Conservation (phyloP, 192 early-diverging fungal genomes). For the Lobosporangium transversale region DNA sequence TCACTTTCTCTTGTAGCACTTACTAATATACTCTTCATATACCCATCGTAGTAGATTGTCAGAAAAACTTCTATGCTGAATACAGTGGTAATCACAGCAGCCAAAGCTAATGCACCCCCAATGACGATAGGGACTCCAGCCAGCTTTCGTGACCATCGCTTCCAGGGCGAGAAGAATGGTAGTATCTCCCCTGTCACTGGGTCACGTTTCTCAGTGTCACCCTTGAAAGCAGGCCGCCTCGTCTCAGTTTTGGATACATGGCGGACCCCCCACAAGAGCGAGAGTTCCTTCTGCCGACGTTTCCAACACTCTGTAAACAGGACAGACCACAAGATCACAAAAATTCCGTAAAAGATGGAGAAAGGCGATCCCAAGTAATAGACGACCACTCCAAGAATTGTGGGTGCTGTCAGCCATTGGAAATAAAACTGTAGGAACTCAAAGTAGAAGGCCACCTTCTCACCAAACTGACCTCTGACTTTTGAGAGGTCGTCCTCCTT, state of each 20-base stretch:
- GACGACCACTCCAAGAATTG: conserved; percentile 70
- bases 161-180: conserved; percentile 77
- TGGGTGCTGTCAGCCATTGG: conserved; percentile 74
- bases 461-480: conserved; percentile 87
- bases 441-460: conserved; percentile 93
- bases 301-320: conserved; percentile 87
- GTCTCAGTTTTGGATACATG: conserved; percentile 67
- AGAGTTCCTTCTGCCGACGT: conserved; percentile 75
- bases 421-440: conserved; percentile 93
- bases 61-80: conserved; percentile 81
- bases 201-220: conserved; percentile 67
- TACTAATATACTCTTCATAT: conserved; percentile 67
- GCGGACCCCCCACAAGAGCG: conserved; percentile 80
- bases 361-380: conserved; percentile 65
- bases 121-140: conserved; percentile 66
- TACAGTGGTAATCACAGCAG: conserved; percentile 72
- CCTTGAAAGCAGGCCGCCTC: conserved; percentile 75
- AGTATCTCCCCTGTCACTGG: conserved; percentile 76
- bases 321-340: conserved; percentile 74
- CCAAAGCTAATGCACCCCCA: conserved; percentile 66
- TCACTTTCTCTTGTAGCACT: too few species aligned
- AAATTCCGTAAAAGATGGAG: conserved; percentile 71
- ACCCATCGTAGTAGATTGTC: conserved; percentile 85
- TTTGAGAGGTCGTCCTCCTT: conserved; percentile 73
- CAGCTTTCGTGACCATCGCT: conserved; percentile 72